These are phyloP conservation scores for Tylopilus felleus DNA, from an alignment of 768 basidiomycete genomes.

Conservation along the genomic window DNA sequence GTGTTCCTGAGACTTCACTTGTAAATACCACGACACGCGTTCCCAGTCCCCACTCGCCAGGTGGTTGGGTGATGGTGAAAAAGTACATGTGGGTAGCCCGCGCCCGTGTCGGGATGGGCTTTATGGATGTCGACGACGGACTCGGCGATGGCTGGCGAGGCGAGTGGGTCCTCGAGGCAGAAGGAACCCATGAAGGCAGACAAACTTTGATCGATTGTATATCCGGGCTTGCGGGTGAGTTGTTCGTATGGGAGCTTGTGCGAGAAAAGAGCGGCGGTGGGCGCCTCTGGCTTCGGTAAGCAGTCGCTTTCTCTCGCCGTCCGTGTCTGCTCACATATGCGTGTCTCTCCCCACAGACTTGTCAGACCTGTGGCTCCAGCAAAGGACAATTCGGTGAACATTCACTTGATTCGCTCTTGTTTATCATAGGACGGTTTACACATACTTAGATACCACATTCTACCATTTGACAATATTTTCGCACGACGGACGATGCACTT, in stretches of 20 bases:
- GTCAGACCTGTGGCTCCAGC: slow-evolving; percentile 20
- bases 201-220: slow-evolving; percentile 56
- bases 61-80: slow-evolving; percentile 56
- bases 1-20: slow-evolving; percentile 48
- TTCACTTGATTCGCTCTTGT: slow-evolving; percentile 19
- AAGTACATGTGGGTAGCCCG: slow-evolving; percentile 66
- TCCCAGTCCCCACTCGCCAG: slow-evolving; percentile 57
- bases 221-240: slow-evolving; percentile 32
- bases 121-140: slow-evolving; percentile 34
- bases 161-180: slow-evolving; percentile 78
- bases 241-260: slow-evolving; percentile 51
- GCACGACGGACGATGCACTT: slow-evolving; percentile 14
- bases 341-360: slow-evolving; percentile 11
- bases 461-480: slow-evolving; percentile 3
- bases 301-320: neutral
- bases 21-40: slow-evolving; percentile 38
- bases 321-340: neutral
- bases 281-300: slow-evolving; percentile 63
- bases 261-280: slow-evolving; percentile 59
- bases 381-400: slow-evolving; percentile 22
- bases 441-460: slow-evolving; percentile 17
- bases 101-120: slow-evolving; percentile 37
- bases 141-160: slow-evolving; percentile 70
- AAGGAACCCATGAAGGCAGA: slow-evolving; percentile 68
- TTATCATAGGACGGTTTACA: slow-evolving; percentile 20